Base-by-base conservation (phyloP, 257 asterid species). In the Solanum etuberosum region DNA sequence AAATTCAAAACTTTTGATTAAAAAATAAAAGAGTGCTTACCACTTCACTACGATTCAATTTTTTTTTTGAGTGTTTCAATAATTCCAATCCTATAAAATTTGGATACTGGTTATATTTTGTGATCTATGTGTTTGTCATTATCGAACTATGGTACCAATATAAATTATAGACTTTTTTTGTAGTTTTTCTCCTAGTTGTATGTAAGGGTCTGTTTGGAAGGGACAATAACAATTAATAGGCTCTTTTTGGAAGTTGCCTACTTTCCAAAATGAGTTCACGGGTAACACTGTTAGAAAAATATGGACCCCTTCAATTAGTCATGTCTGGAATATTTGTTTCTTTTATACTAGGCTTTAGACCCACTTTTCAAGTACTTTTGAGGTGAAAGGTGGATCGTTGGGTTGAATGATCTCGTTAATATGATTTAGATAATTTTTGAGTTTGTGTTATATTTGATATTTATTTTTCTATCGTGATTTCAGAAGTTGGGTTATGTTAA, bases 191-290 rank as follows among this genome's bases (percentile, higher is more conserved):
- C 67, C 87, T 59, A 65, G 86, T 88, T 57, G 87, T 71, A 27
- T 84, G 90, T 83, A 90, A 81, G 89, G 86, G 51, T 74, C 42
- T 77, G 86, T 73, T 87, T 83, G 90, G 91, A 43, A 89, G 77
- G 86, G 73, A 87, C 73, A 32, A 83, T 61, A 67, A 65, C 85
- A 88, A 84, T 89, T 76, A 59, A 42, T 43, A 67, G 83, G 54
- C 34, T 31, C 14, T 29, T 90, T 65, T 86, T 92, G 94, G 94
- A 92, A 81, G 83, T 34, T 68, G 73, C 90, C 86, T 67, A 88
- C 43, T 87, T n/a, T 89, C 90, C 94, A 91, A 93, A 90, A 57
- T 37, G 29, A 57, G 90, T 89, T 94, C 98, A 94, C 98, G 94
- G 94, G 94, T 85, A 74, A 81, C 92, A 68, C 31, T 88, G n/a